Evolutionary conservation across 2,329 filamentous ascomycete genomes (phyloP), one percentile per base, ranked within the genome.

Genomic region (Claviceps humidiphila): DNA sequence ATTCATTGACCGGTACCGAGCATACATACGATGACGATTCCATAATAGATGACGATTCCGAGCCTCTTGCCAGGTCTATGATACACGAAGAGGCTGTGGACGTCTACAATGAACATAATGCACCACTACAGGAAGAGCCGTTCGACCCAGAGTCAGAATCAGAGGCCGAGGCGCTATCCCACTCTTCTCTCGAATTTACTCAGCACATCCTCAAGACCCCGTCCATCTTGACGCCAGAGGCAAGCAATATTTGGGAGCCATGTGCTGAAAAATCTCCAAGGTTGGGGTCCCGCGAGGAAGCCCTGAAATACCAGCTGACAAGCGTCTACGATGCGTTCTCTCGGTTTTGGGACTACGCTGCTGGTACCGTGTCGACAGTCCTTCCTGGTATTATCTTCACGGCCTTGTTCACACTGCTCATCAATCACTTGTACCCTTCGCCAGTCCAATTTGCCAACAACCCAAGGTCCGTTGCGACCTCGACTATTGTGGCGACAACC

Each of bases 1-100:
- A 76, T 48, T 78, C 74, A 58, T 63, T 77, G 45, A 64, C 71
- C 53, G 75, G 69, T 16, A 75, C 75, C 30, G 73, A 77, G 53
- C 66, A 69, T 34, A 73, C 71, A 26, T 68, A 70, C 47, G 73
- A 74, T 51, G 72, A 74, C 44, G 66, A 68, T 47, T 68, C 66
- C 26, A 45, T 68, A 5, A 58, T 59, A 22, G 69, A 71, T 55
- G 68, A 68, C 7, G 61, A 62, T 37, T 61, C 62, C 53, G 42
- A 54, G 24, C 44, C 8, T 30, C 44, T 51, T 4, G 48, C 52
- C 24, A 47, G 40, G 40, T 53, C 53, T 41, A 44, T 53, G 40
- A 55, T 58, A 2, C 56, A 52, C 13, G 55, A 57, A 20, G 51
- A 51, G 34, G 44, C 34, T 24, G 46, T 44, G 16, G 50, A 54